Evolutionary conservation across 345 rosid genomes (phyloP), one percentile per base, ranked within the genome.

Genomic region (Arabidopsis thaliana): DNA sequence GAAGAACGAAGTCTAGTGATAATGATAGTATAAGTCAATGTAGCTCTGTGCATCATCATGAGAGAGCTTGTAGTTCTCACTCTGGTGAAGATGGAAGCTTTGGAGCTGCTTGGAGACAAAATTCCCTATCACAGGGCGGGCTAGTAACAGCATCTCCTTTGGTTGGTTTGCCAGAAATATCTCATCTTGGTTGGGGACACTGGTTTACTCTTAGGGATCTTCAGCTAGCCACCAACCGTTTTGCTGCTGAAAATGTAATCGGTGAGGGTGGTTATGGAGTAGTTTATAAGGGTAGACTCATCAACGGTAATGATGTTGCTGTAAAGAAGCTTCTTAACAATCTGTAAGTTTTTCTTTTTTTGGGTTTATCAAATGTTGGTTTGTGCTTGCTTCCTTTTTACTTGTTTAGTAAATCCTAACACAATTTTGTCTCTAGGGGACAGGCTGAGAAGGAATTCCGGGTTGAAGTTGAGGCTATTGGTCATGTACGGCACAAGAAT

Each of bases 261-360:
- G 99, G 99, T 16, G 99, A 95, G 80, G 99, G 99, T 65, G 99
- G 99, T 71, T 95, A 95, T 80, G 99, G 99, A 69, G 83, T 95
- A 79, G 97, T 95, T 56, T 95, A 95, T 70, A 79, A 70, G 74
- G 99, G 98, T 60, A 89, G 46, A 60, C 88, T 95, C 69, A 83
- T 92, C 61, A 92, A 95, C 53, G 98, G 99, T 71, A 86, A 89
- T 9, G 96, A 90, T 75, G 99, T 95, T 48, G 99, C 98, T 37
- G 99, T 95, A 59, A 95, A 95, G 89, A 95, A 88, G 85, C 89
- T 95, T 81, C 93, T 95, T 10, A 95, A 95, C 81, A 95, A 95
- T 80, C 76, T 90, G 98, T 93, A 83, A 82, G 97, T 60, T 51
- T 48, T 51, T 48, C n/a, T 57, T 28, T 51, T 36, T 30, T 50